These are phyloP conservation scores for Apiospora sp. DNA, from an alignment of 2,329 filamentous ascomycete species.

Conservation along the genomic window DNA sequence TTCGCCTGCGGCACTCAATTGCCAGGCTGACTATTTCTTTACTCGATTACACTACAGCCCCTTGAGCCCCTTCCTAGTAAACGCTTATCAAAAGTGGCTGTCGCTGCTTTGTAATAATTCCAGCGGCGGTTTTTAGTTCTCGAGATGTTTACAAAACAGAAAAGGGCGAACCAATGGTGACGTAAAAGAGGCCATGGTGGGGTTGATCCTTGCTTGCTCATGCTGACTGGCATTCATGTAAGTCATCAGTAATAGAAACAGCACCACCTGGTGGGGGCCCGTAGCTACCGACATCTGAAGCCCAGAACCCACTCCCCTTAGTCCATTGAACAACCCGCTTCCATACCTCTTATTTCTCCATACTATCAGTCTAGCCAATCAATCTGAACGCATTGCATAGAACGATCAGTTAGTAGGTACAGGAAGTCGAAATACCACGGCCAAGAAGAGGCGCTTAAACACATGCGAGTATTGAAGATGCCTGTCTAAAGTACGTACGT, in stretches of 20 bases:
- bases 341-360: neutral
- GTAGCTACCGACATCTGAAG: too few relatives aligned
- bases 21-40: neutral
- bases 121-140: neutral
- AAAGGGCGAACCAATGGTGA: slow-evolving; percentile 27
- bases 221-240: slow-evolving; percentile 27
- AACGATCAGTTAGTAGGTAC: too few relatives aligned
- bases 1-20: neutral
- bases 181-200: slow-evolving; percentile 25
- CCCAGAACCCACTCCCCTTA: neutral
- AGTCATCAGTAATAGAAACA: slow-evolving; percentile 30
- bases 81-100: neutral
- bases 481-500: neutral
- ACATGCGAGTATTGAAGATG: neutral
- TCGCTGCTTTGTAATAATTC: slow-evolving; percentile 33
- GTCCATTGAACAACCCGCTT: neutral
- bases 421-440: neutral
- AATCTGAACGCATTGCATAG: too few relatives aligned
- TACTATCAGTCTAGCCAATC: neutral
- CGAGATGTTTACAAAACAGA: neutral
- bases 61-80: neutral
- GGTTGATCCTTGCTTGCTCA: slow-evolving; percentile 10
- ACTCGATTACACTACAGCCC: neutral
- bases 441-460: neutral
- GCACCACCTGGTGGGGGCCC: neutral